Base-by-base conservation (phyloP, 192 early-diverging fungal species). In the Coemansia sp. region DNA sequence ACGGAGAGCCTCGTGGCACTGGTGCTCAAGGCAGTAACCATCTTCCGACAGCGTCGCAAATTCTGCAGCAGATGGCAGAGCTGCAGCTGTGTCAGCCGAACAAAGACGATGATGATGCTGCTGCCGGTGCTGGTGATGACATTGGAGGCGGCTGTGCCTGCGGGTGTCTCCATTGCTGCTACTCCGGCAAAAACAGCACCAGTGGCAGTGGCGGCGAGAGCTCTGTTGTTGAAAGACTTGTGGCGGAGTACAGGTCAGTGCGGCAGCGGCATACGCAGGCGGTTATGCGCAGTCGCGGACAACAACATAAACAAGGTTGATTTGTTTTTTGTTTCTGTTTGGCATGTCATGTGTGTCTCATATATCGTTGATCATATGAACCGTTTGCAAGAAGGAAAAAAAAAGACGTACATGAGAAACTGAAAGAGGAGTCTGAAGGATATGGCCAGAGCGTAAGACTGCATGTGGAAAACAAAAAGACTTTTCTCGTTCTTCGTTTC, bases 211-310 rank as follows among this genome's bases (percentile, higher is more conserved):
- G 7, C 15, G 16, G 43, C 30, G 42, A n/a, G 6, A 56, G 62
- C 4, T 26, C 48, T 26, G 8, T 51, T 51, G 34, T 56, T 25
- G 46, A 23, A n/a, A 23, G 58, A 13, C 39, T 75, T 8, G 33
- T 79, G 9, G 77, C 73, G 0, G 65, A 68, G 35, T 79, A 79
- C 42, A 43, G 64, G 20, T 57, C 35, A 0, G 67, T 79, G 48
- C 77, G 77, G n/a, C 64, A 59, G 31, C n/a, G 55, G 16, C 55
- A 57, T 31, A 34, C 31, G 29, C 21, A 57, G 30, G 55, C 55
- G 48, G 25, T 51, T 51, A 26, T 51, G 48, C 48, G 25, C 48
- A 51, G 48, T 7, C 48, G 70, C 26, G 55, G 66, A 20, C 65
- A 67, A 29, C 12, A 31, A 29, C 48, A 64, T 37, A 13, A 51